Evolutionary conservation across 1,284 basidiomycete genomes (phyloP).

Genomic region (Trametes pubescens): DNA sequence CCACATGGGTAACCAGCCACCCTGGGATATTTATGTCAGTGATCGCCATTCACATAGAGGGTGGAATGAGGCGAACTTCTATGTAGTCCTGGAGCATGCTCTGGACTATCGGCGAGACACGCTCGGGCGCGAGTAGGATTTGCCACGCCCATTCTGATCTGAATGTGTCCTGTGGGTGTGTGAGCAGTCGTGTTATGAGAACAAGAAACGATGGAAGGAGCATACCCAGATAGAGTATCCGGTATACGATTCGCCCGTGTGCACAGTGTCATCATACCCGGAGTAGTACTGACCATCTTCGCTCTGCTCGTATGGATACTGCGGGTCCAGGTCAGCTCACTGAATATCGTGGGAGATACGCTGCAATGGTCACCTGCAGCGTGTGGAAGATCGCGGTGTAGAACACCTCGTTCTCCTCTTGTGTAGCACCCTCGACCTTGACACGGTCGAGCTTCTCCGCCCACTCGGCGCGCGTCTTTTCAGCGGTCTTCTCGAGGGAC

Average conservation of each 20-base stretch:
- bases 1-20: slow-evolving; percentile 92
- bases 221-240: slow-evolving; percentile 86
- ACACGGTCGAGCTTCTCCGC: slow-evolving; percentile 76
- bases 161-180: slow-evolving; percentile 68
- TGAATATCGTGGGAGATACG: neutral
- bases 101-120: slow-evolving; percentile 76
- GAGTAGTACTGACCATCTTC: slow-evolving; percentile 81
- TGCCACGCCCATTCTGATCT: slow-evolving; percentile 84
- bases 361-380: slow-evolving; percentile 56
- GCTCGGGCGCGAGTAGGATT: slow-evolving; percentile 79
- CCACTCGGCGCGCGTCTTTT: slow-evolving; percentile 68
- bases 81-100: slow-evolving; percentile 85
- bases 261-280: slow-evolving; percentile 72
- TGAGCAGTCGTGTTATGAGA: neutral
- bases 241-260: slow-evolving; percentile 74
- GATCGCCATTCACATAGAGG: neutral
- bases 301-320: slow-evolving; percentile 84
- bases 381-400: slow-evolving; percentile 77
- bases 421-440: slow-evolving; percentile 60
- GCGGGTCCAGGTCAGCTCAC: slow-evolving; percentile 6
- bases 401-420: slow-evolving; percentile 63
- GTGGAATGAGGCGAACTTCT: slow-evolving; percentile 50
- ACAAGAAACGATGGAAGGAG: neutral
- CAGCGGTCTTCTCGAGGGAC: slow-evolving; percentile 68
- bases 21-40: slow-evolving; percentile 46